Percentiles rank a stretch among this genome's conserved stretches.
Conservation (phyloP, 768 basidiomycete species). For the Tricholoma matsutake region DNA sequence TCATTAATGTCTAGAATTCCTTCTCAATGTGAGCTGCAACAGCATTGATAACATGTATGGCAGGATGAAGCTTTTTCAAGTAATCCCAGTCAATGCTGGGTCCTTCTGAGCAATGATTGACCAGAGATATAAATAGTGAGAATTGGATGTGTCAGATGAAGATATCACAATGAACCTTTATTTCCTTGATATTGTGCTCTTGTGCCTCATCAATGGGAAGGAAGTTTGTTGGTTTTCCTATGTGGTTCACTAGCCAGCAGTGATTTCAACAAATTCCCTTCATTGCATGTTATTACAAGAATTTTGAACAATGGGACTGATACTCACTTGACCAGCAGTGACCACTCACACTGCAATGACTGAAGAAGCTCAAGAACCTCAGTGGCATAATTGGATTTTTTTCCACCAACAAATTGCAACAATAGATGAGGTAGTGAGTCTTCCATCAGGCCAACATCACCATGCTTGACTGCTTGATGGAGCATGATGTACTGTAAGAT, state of each 20-base stretch:
- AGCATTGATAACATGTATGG: conserved; percentile 26
- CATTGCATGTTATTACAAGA: too few relatives aligned
- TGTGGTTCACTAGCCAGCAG: background rate
- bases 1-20: conserved; percentile 19
- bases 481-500: conserved; percentile 35
- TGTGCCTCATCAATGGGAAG: background rate
- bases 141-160: too few relatives aligned
- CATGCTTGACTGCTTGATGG: conserved; percentile 30
- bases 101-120: conserved; percentile 29
- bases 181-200: background rate
- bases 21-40: conserved; percentile 24
- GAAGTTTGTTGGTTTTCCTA: background rate
- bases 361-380: background rate
- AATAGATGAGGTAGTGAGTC: conserved; percentile 27
- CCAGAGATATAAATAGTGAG: conserved; percentile 7
- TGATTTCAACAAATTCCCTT: background rate
- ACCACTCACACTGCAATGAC: background rate
- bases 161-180: too few relatives aligned
- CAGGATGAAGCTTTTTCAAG: conserved; percentile 30
- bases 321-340: background rate
- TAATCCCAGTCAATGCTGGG: conserved; percentile 31
- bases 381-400: background rate
- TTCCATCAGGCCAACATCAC: conserved; percentile 37
- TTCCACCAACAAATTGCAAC: conserved; percentile 28
- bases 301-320: too few relatives aligned